Percentiles rank a stretch among this genome's conserved stretches.
Evolutionary conservation across 1,284 basidiomycete genomes (phyloP).

Genomic region (Tilletia caries): DNA sequence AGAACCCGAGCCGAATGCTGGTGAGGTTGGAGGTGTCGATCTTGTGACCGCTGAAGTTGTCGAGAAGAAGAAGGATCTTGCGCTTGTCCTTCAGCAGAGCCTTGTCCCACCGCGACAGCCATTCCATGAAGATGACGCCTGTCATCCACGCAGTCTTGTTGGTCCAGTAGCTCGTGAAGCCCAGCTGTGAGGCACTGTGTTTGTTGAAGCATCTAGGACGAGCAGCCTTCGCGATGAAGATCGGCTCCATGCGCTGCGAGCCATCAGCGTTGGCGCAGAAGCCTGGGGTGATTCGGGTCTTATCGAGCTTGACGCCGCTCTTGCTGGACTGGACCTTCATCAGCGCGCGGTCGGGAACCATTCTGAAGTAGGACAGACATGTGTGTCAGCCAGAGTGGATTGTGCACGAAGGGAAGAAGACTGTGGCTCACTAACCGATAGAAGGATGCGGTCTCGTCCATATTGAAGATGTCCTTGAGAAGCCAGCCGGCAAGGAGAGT

Average conservation of each 20-base stretch:
- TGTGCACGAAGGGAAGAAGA: background rate
- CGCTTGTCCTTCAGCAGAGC: constrained; percentile 1
- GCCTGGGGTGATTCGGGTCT: background rate
- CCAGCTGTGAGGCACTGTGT: background rate
- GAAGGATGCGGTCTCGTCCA: background rate
- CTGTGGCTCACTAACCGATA: background rate
- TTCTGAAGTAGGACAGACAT: background rate
- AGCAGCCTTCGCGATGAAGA: background rate
- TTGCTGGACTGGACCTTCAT: background rate
- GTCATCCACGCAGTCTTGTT: constrained; percentile 1
- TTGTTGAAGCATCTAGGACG: constrained; percentile 2
- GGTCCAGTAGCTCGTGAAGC: background rate
- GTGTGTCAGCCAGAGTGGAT: background rate
- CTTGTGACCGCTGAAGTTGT: constrained; percentile 21
- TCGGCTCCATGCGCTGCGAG: background rate
- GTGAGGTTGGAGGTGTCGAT: constrained; percentile 14
- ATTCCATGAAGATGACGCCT: background rate
- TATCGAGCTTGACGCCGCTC: background rate
- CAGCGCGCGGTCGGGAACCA: background rate
- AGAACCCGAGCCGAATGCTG: constrained; percentile 21
- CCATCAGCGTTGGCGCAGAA: constrained; percentile 1
- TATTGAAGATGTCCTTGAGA: background rate
- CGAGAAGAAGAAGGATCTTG: constrained; percentile 16
- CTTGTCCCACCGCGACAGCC: background rate
- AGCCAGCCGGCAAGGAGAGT: background rate